These are phyloP conservation scores for Ramichloridium luteum DNA, from an alignment of 2,329 filamentous ascomycete genomes.

Conservation along the genomic window DNA sequence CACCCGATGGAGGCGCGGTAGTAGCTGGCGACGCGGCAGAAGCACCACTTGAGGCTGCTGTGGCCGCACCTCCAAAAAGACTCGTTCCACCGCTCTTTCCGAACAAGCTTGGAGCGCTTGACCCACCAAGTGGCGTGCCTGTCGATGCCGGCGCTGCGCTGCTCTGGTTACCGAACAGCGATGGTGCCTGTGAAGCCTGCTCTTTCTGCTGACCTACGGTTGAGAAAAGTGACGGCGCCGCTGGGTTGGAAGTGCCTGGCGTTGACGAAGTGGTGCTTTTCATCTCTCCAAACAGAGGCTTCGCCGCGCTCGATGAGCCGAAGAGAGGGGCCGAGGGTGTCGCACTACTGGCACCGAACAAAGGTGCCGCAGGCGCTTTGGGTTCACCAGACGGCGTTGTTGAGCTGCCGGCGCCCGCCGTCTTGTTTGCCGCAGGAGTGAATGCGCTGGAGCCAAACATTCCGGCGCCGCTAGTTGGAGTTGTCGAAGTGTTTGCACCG, in stretches of 20 bases:
- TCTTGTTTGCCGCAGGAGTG: not conserved
- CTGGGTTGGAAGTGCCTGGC: too few relatives aligned
- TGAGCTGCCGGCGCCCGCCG: not conserved
- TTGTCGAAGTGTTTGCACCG: not conserved
- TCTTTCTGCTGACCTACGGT: not conserved
- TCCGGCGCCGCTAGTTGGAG: not conserved
- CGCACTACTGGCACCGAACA: constrained; percentile 6
- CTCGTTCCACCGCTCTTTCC: constrained; percentile 1
- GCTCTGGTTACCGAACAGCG: constrained; percentile 4
- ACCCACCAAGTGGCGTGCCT: constrained; percentile 4
- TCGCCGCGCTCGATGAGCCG: not conserved
- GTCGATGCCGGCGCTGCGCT: constrained; percentile 1
- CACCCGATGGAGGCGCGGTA: constrained; percentile 6
- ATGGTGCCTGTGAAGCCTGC: not conserved
- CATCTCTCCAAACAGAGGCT: constrained; percentile 4
- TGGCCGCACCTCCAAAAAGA: constrained; percentile 2
- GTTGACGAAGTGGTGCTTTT: constrained; percentile 1
- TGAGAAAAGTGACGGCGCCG: too few relatives aligned
- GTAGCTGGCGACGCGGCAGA: constrained; percentile 2
- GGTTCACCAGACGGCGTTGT: constrained; percentile 1
- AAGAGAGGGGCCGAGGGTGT: constrained; percentile 3
- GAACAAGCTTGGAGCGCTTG: constrained; percentile 7
- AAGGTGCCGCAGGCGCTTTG: constrained; percentile 2
- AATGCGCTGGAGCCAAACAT: not conserved
- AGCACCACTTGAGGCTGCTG: too few relatives aligned